Percentiles rank a stretch among this genome's conserved stretches.
These are phyloP conservation scores for Psilocybe azurescens DNA, from an alignment of 768 basidiomycete species.

Conservation along the genomic window DNA sequence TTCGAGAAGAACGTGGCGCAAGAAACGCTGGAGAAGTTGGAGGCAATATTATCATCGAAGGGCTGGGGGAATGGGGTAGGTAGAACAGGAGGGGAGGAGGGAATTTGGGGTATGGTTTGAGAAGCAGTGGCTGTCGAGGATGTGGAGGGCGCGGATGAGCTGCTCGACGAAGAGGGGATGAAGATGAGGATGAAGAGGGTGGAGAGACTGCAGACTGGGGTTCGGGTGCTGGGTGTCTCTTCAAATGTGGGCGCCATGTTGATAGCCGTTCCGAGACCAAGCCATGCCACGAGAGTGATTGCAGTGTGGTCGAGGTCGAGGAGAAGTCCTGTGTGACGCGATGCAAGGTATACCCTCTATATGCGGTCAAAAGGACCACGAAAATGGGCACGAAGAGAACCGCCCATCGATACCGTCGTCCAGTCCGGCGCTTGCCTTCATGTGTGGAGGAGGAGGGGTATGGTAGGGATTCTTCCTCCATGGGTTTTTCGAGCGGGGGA, in stretches of 20 bases:
- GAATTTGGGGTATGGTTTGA: conserved; percentile 52
- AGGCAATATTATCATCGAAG: conserved; percentile 63
- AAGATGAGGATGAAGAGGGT: not conserved
- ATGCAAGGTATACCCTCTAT: conserved; percentile 49
- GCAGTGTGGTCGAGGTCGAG: conserved; percentile 17
- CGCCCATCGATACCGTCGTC: conserved; percentile 52
- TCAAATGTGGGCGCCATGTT: conserved; percentile 12
- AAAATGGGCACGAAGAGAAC: conserved; percentile 60
- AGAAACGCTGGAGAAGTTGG: conserved; percentile 66
- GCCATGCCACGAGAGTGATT: conserved; percentile 29
- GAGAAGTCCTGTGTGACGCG: conserved; percentile 45
- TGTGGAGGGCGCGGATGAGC: conserved; percentile 23
- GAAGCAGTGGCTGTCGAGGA: conserved; percentile 25
- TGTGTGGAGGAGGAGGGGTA: not conserved
- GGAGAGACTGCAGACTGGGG: conserved; percentile 20
- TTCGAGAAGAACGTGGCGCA: conserved; percentile 79
- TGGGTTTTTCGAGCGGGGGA: conserved; percentile 16
- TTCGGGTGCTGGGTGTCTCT: conserved; percentile 42
- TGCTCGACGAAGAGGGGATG: conserved; percentile 14
- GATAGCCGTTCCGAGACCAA: not conserved
- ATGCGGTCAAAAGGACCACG: conserved; percentile 58
- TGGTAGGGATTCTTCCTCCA: conserved; percentile 1
- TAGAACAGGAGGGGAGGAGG: conserved; percentile 52
- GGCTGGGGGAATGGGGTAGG: conserved; percentile 83
- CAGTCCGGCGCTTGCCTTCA: conserved; percentile 45